These are phyloP conservation scores for Microdochium nivale DNA, from an alignment of 2,329 filamentous ascomycete species.

Conservation along the genomic window DNA sequence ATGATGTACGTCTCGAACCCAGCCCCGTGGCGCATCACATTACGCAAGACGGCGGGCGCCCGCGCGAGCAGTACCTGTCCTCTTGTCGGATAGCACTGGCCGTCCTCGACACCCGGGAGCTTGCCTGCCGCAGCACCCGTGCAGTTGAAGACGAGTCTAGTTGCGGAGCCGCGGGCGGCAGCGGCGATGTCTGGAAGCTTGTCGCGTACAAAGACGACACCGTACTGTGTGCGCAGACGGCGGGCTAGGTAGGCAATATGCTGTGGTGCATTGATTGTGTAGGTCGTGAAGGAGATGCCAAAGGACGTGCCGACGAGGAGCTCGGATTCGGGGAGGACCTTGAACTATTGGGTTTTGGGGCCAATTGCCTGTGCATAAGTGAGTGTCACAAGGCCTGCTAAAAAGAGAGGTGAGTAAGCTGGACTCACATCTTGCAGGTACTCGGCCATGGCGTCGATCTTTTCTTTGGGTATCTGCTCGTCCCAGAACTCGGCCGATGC, in stretches of 20 bases:
- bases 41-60: constrained; percentile 22
- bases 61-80: constrained; percentile 27
- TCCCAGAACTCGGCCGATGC: constrained; percentile 32
- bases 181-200: constrained; percentile 16
- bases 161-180: constrained; percentile 15
- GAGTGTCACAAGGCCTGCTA: background rate
- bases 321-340: constrained; percentile 15
- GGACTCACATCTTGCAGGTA: constrained; percentile 29
- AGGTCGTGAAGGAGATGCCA: constrained; percentile 24
- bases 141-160: constrained; percentile 25
- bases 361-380: too few species aligned
- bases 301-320: constrained; percentile 23
- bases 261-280: constrained; percentile 27
- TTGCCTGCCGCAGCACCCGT: constrained; percentile 23
- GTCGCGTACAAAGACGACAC: constrained; percentile 21
- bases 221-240: constrained; percentile 15
- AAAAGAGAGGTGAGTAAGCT: background rate
- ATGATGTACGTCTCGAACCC: constrained; percentile 32
- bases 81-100: constrained; percentile 29
- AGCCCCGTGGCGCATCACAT: constrained; percentile 28
- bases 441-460: constrained; percentile 28
- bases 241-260: constrained; percentile 23
- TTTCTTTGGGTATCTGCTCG: constrained; percentile 24
- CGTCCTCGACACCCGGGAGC: constrained; percentile 25
- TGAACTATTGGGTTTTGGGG: too few species aligned